Base-by-base conservation (phyloP, 352 stramenopile genomes). In the Elongisporangium anandrum region DNA sequence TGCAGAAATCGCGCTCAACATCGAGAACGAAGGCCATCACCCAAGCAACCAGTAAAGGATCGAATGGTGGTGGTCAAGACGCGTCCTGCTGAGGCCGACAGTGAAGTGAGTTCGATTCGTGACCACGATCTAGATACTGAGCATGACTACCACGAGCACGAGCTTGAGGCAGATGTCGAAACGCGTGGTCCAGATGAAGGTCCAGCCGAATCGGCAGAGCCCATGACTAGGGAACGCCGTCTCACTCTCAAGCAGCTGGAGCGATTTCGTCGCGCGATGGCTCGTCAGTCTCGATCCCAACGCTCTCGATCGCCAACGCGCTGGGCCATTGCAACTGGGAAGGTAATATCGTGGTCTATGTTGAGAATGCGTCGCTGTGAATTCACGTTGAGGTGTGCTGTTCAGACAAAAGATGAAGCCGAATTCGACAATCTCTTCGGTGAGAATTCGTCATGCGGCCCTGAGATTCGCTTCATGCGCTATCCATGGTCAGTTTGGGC, bases 401-500 rank as follows among this genome's bases (percentile, higher is more conserved):
- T 8, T 41, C 9, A 41, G 29, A 41, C 29, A 13, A 41, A 41
- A 39, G 69, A 75, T 47, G 64, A 75, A 16, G 5, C 69, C 3
- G 58, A 70, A 21, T 77, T 77, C 49, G 69, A 77, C 60, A 72
- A 70, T 20, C 52, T 77, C 4, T 77, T 77, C 51, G 66, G 66
- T n/a, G 64, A 19, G 19, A 61, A 52, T 41, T 72, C 54, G 50
- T 61, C 59, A 7, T 68, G 63, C 12, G 60, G 61, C 5, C 57
- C 56, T 54, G 69, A 74, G 66, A 64, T 90, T 15, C 72, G 75
- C 45, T 76, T 90, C 38, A 59, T 76, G 52, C 80, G 56, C 24
- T 90, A 90, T 49, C 80, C 80, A 52, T 87, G 70, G 70, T 52
- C 70, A 15, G 77, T 85, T 51, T 90, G 80, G 80, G 20, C 81